Conservation (phyloP, 768 basidiomycete species). For the Mycena leptocephala region DNA sequence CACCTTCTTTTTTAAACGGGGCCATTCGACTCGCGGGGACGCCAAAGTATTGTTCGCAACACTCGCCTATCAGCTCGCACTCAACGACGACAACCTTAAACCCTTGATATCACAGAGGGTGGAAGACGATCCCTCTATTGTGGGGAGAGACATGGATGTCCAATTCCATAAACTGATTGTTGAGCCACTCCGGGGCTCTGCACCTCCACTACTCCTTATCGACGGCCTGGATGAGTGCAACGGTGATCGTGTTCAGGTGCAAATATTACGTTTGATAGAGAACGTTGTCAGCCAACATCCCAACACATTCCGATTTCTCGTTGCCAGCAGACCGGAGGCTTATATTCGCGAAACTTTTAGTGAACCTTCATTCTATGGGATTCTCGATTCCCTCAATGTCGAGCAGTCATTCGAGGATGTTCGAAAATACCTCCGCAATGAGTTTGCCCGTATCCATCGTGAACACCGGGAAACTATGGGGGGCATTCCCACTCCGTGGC, state of each 20-base stretch:
- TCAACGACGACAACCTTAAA: not conserved
- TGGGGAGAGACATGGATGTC: not conserved
- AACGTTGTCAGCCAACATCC: not conserved
- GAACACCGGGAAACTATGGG: not conserved
- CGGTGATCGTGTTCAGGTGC: not conserved
- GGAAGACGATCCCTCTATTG: not conserved
- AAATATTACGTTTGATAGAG: not conserved
- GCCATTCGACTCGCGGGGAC: not conserved
- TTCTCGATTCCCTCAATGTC: not conserved
- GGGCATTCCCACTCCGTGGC: not conserved
- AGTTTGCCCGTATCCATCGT: conserved; percentile 1
- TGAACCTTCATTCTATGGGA: not conserved
- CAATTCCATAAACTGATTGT: not conserved
- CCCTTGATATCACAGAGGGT: not conserved
- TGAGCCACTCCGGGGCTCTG: not conserved
- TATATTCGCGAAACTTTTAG: not conserved
- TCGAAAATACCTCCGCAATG: not conserved
- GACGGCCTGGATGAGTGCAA: conserved; percentile 12
- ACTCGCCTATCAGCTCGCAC: not conserved
- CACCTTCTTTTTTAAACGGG: not conserved
- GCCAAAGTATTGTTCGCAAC: not conserved
- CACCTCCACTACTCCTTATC: not conserved
- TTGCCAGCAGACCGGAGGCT: not conserved
- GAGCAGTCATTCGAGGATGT: conserved; percentile 7
- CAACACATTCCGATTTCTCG: not conserved